Evolutionary conservation across 2,329 filamentous ascomycete species (phyloP).

Genomic region (Alternaria sp.): DNA sequence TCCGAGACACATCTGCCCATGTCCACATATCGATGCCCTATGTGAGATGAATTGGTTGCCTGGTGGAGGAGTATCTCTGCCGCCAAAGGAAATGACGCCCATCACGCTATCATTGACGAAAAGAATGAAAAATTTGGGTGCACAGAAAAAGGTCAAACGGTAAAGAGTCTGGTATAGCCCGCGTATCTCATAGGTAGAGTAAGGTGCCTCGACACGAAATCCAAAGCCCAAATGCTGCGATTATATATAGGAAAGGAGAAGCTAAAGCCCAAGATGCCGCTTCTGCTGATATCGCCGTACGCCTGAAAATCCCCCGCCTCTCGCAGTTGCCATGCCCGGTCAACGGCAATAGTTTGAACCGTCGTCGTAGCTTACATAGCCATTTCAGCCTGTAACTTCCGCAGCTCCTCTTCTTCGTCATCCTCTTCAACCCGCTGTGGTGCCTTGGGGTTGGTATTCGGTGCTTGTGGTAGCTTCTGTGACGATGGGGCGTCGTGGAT

Average conservation of each 20-base stretch:
- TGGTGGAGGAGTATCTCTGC: background rate
- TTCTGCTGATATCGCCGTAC: constrained; percentile 32
- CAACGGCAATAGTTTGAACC: background rate
- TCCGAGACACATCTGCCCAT: background rate
- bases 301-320: constrained; percentile 20
- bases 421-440: constrained; percentile 69
- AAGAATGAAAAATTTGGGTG: background rate
- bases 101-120: background rate
- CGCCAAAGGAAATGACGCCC: background rate
- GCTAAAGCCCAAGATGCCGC: constrained; percentile 17
- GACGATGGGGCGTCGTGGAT: constrained; percentile 70
- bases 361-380: constrained; percentile 71
- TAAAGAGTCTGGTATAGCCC: constrained; percentile 21
- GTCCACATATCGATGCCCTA: background rate
- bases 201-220: constrained; percentile 14
- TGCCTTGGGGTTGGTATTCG: constrained; percentile 66
- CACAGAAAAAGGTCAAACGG: constrained; percentile 2
- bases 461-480: constrained; percentile 79
- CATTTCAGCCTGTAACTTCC: constrained; percentile 96
- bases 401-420: constrained; percentile 93
- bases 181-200: constrained; percentile 1
- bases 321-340: constrained; percentile 6
- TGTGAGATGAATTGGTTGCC: background rate
- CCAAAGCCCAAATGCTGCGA: constrained; percentile 21
- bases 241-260: constrained; percentile 19